Conservation (phyloP, 2,329 filamentous ascomycete genomes). For the Aspergillus persii region DNA sequence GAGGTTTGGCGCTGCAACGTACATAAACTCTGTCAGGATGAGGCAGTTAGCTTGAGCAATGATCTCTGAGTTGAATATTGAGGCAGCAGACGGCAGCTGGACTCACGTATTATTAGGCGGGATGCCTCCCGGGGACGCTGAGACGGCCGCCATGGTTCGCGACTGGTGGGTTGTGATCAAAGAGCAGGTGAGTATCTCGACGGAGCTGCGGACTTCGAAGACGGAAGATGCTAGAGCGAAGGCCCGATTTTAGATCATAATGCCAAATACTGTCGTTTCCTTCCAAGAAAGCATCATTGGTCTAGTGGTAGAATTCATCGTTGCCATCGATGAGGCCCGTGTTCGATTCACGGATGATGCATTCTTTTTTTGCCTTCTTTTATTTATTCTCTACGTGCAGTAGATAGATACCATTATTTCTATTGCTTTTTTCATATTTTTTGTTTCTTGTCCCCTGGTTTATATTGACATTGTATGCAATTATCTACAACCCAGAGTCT, state of each 20-base stretch:
- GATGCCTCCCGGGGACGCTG: constrained; percentile 27
- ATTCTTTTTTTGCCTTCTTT: constrained; percentile 18
- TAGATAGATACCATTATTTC: background rate
- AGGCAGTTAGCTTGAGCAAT: constrained; percentile 12
- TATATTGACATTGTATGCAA: background rate
- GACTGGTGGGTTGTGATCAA: constrained; percentile 16
- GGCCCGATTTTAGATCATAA: background rate
- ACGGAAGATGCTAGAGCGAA: background rate
- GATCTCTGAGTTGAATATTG: background rate
- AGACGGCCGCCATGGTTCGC: constrained; percentile 38
- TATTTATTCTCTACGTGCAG: background rate
- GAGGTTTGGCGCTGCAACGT: constrained; percentile 14
- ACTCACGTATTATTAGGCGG: constrained; percentile 43
- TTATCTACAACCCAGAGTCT: constrained; percentile 4
- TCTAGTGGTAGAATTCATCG: constrained; percentile 48
- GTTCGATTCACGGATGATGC: constrained; percentile 49
- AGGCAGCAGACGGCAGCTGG: background rate
- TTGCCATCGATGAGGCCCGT: constrained; percentile 48
- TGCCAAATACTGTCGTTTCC: fast-evolving
- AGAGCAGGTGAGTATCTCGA: constrained; percentile 15
- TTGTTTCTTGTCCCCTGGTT: background rate
- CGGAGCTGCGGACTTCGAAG: background rate
- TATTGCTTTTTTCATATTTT: background rate
- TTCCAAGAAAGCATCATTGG: constrained; percentile 36
- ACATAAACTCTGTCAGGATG: constrained; percentile 40